These are phyloP conservation scores for Triticum monococcum DNA, from an alignment of 176 grass and related monocot species.

Conservation along the genomic window DNA sequence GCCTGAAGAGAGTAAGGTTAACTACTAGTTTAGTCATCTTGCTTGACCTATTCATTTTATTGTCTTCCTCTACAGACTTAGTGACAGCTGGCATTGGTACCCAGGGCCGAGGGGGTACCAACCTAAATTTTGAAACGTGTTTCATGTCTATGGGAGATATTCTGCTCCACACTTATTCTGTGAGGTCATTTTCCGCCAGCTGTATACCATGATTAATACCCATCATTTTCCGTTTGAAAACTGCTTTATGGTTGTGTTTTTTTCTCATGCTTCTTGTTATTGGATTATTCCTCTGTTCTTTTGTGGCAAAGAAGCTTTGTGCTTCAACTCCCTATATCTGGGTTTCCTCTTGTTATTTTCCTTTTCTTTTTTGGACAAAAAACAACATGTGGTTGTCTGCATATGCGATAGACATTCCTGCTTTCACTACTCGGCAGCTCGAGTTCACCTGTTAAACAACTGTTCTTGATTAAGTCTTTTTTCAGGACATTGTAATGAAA, in stretches of 20 bases:
- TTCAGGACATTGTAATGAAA: not conserved
- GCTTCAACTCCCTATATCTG: not conserved
- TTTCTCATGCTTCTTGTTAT: not conserved
- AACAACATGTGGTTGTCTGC: conserved; percentile 2
- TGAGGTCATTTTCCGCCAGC: not conserved
- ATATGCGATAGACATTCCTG: conserved; percentile 16
- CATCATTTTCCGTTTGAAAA: not conserved
- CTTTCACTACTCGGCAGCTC: not conserved
- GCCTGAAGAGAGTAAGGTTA: too few relatives aligned
- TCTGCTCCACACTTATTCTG: not conserved
- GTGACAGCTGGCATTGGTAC: too few relatives aligned
- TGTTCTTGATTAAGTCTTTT: not conserved
- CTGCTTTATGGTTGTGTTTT: not conserved
- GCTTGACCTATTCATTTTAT: not conserved
- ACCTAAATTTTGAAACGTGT: not conserved
- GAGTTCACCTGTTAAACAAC: not conserved
- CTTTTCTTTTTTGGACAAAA: not conserved
- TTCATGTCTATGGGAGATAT: not conserved
- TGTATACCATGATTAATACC: not conserved
- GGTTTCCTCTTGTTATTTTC: not conserved
- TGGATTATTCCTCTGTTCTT: conserved; percentile 32
- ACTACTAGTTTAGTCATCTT: too few relatives aligned
- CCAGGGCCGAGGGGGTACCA: not conserved
- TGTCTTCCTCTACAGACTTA: too few relatives aligned
- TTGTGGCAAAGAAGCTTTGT: conserved; percentile 49